These are phyloP conservation scores for Chlorella sp. DNA, from an alignment of 139 green algal genomes.

Conservation along the genomic window DNA sequence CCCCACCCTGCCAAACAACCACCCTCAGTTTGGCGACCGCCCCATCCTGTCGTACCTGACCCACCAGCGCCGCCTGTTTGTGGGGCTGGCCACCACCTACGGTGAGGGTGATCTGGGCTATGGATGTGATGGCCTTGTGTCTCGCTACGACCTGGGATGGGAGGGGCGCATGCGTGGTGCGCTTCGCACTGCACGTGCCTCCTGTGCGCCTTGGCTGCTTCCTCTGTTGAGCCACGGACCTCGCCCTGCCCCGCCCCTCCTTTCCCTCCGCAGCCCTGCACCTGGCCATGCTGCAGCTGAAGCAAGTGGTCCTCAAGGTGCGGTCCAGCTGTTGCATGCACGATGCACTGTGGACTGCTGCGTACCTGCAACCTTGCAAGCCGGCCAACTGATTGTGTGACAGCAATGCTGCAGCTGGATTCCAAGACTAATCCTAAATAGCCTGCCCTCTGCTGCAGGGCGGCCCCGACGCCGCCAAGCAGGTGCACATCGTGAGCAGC, in stretches of 20 bases:
- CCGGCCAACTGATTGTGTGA: no score
- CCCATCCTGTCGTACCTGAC: slow-evolving; percentile 87
- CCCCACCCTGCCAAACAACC: no score
- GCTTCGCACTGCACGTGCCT: no score
- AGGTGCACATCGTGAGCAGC: slow-evolving; percentile 80
- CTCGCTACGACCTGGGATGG: no score
- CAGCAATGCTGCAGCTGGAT: no score
- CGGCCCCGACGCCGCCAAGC: slow-evolving; percentile 67
- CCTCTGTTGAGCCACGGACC: no score
- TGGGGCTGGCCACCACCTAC: slow-evolving; percentile 80
- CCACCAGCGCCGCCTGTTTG: slow-evolving; percentile 86
- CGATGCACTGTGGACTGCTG: background rate
- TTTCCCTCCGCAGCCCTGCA: slow-evolving; percentile 57
- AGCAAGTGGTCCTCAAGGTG: slow-evolving; percentile 48
- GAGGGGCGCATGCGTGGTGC: no score
- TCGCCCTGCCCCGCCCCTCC: no score
- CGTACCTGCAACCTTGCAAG: no score
- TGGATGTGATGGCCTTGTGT: no score
- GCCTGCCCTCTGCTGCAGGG: slow-evolving; percentile 34
- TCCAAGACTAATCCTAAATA: no score
- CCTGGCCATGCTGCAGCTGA: slow-evolving; percentile 71
- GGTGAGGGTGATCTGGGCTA: slow-evolving; percentile 15
- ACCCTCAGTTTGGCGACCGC: slow-evolving; percentile 80
- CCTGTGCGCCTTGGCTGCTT: no score
- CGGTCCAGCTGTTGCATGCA: background rate